Conservation (phyloP, 805 yeast species). For the Candida oleophila region DNA sequence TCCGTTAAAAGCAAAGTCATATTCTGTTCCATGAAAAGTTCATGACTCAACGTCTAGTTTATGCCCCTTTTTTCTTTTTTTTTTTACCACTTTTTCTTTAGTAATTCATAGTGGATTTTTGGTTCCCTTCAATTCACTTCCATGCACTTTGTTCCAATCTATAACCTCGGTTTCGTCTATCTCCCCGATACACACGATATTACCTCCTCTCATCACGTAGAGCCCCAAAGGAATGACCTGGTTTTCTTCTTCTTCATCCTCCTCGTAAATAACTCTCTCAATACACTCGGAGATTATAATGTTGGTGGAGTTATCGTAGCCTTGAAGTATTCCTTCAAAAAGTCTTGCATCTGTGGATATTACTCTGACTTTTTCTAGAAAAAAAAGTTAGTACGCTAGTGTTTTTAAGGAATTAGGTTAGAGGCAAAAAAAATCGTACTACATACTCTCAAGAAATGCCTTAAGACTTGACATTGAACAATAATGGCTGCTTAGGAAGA, state of each 20-base stretch:
- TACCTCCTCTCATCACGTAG: conserved; percentile 57
- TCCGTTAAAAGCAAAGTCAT: no score
- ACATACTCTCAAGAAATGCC: conserved; percentile 34
- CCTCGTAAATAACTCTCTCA: conserved; percentile 49
- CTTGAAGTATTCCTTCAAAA: conserved; percentile 45
- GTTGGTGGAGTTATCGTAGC: conserved; percentile 67
- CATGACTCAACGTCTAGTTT: background rate
- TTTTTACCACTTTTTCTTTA: conserved; percentile 1
- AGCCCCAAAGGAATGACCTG: conserved; percentile 47
- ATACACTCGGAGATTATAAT: conserved; percentile 50
- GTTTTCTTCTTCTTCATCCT: conserved; percentile 31
- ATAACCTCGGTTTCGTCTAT: conserved; percentile 43
- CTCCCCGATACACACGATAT: conserved; percentile 55
- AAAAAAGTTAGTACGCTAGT: conserved; percentile 16
- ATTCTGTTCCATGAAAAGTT: no score
- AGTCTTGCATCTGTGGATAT: conserved; percentile 45
- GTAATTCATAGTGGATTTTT: conserved; percentile 42
- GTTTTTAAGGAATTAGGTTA: background rate
- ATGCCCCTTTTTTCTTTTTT: background rate
- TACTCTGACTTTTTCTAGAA: conserved; percentile 38
- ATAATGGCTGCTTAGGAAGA: background rate
- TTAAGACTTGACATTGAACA: conserved; percentile 30
- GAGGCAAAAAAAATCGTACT: background rate
- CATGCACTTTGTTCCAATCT: conserved; percentile 41
- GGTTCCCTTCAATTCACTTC: conserved; percentile 34